Evolutionary conservation across 2,329 filamentous ascomycete genomes (phyloP).

Genomic region (Falciphora oryzae): DNA sequence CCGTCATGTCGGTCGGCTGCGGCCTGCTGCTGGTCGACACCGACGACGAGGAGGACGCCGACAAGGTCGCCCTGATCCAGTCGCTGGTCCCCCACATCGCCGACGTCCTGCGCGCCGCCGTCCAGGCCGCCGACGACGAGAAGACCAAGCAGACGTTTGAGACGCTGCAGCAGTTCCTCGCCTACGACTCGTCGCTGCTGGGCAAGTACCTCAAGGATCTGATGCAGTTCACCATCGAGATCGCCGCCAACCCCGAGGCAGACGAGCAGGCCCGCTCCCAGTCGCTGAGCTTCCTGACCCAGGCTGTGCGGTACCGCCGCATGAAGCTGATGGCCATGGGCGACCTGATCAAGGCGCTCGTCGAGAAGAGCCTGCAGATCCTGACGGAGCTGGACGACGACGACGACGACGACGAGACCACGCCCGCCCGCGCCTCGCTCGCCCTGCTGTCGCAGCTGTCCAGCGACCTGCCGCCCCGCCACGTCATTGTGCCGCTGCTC

Average conservation of each 20-base stretch:
- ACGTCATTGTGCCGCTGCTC: conserved; percentile 88
- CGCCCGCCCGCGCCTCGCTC: conserved; percentile 78
- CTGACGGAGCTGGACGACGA: conserved; percentile 81
- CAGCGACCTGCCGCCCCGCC: conserved; percentile 81
- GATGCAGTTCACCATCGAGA: conserved; percentile 87
- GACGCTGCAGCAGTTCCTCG: conserved; percentile 91
- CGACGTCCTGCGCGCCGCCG: conserved; percentile 75
- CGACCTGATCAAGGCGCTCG: conserved; percentile 77
- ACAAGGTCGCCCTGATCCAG: conserved; percentile 70
- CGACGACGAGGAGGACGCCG: conserved; percentile 79
- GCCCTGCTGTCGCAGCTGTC: conserved; percentile 85
- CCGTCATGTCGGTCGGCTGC: conserved; percentile 82
- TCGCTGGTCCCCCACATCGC: conserved; percentile 83
- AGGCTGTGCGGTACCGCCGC: conserved; percentile 85
- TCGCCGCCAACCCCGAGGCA: conserved; percentile 68
- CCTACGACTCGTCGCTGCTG: conserved; percentile 80
- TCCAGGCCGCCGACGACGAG: conserved; percentile 77
- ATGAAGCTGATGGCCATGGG: conserved; percentile 91
- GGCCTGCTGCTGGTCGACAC: conserved; percentile 82
- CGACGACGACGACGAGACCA: conserved; percentile 76
- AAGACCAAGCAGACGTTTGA: conserved; percentile 88
- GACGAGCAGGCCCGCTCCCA: conserved; percentile 85
- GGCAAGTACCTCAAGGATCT: conserved; percentile 84
- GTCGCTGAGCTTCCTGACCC: conserved; percentile 88
- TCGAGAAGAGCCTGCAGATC: conserved; percentile 81